phyloP scores from a whole-genome alignment of 805 yeast species.

The Nakazawaea sp. region DNA sequence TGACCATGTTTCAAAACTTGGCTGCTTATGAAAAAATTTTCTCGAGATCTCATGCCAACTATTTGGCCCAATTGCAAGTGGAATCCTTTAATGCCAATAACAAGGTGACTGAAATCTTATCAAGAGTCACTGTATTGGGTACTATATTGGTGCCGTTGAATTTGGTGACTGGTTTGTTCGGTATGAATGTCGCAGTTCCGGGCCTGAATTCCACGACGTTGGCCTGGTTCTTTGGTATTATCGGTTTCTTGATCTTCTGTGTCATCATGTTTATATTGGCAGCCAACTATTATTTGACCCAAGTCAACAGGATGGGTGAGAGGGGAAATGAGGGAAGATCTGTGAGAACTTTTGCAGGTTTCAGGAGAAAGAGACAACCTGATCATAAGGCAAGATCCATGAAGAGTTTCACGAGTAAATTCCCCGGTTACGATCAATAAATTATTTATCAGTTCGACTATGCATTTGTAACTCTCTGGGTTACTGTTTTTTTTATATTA shows the following conservation, averaged over 20 bases:
- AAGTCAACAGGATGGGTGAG: conserved; percentile 6
- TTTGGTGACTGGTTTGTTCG: conserved; percentile 84
- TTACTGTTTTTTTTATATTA: neutral
- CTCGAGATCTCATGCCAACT: conserved; percentile 85
- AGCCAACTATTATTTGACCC: conserved; percentile 20
- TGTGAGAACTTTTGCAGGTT: conserved; percentile 6
- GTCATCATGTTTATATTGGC: conserved; percentile 30
- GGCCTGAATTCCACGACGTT: conserved; percentile 43
- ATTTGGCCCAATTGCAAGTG: conserved; percentile 89
- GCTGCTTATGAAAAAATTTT: conserved; percentile 89
- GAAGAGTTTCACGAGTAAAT: conserved; percentile 10
- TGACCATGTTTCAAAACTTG: conserved; percentile 91
- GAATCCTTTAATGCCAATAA: conserved; percentile 84
- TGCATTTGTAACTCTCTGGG: neutral
- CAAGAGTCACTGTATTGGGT: conserved; percentile 86
- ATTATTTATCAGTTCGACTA: neutral
- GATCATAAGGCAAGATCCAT: conserved; percentile 4
- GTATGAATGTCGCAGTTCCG: conserved; percentile 91
- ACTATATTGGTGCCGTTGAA: conserved; percentile 87
- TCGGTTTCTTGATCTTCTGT: conserved; percentile 41
- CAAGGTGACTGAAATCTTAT: conserved; percentile 77
- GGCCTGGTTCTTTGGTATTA: conserved; percentile 66
- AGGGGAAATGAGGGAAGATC: conserved; percentile 4
- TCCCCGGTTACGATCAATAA: conserved; percentile 8
- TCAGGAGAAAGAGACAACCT: conserved; percentile 6